These are phyloP conservation scores for Cenchrus americanus DNA, from an alignment of 176 grass and related monocot genomes.

Conservation along the genomic window DNA sequence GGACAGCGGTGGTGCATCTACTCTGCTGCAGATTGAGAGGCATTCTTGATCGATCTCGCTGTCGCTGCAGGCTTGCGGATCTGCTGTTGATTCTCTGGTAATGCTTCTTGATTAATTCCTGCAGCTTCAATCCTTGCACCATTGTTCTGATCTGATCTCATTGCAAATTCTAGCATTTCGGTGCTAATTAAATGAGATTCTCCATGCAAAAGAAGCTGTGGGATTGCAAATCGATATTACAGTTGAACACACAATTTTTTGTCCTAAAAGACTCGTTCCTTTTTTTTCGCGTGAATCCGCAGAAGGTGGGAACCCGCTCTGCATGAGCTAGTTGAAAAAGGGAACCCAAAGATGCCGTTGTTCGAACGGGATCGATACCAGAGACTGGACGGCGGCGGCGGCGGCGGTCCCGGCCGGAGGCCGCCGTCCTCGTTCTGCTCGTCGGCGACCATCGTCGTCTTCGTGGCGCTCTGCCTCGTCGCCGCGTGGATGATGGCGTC, in stretches of 20 bases:
- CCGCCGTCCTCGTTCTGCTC: constrained; percentile 65
- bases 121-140: background rate
- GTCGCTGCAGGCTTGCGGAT: background rate
- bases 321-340: constrained; percentile 32
- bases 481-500: constrained; percentile 86
- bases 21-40: background rate
- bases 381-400: constrained; percentile 27
- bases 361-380: constrained; percentile 67
- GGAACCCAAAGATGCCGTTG: constrained; percentile 54
- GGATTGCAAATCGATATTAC: background rate
- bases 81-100: background rate
- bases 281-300: background rate
- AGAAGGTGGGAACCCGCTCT: background rate
- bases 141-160: background rate
- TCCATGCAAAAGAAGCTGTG: background rate
- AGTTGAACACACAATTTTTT: too few species aligned
- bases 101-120: constrained; percentile 23
- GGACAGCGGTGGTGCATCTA: too few species aligned
- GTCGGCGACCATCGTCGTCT: constrained; percentile 62
- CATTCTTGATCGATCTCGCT: background rate
- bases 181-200: background rate
- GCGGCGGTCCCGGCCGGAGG: constrained; percentile 3
- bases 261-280: background rate
- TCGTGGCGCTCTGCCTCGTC: constrained; percentile 81
- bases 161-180: background rate